A percentile compares a stretch with the other conserved stretches of the same genome.
These are phyloP conservation scores for Phytophthora crassamura DNA, from an alignment of 352 stramenopile genomes.

Conservation along the genomic window DNA sequence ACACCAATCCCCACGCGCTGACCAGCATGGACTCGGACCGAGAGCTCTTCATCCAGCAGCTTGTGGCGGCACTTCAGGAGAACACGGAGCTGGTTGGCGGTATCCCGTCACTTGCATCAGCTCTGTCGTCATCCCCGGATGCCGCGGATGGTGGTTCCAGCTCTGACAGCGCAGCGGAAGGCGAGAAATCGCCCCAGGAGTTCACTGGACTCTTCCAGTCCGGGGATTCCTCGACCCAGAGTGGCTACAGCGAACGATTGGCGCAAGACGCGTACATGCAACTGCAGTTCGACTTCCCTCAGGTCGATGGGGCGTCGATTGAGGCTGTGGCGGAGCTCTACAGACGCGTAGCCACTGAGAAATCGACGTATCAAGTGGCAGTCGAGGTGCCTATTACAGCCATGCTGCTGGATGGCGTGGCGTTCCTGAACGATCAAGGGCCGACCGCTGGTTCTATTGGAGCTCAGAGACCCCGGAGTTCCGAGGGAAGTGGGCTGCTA, in stretches of 20 bases:
- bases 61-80: slow-evolving; percentile 63
- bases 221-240: neutral
- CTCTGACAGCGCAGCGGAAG: slow-evolving; percentile 23
- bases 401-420: slow-evolving; percentile 52
- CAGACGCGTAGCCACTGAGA: slow-evolving; percentile 29
- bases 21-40: slow-evolving; percentile 39
- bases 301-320: slow-evolving; percentile 44
- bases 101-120: slow-evolving; percentile 1
- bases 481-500: slow-evolving; percentile 48
- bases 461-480: slow-evolving; percentile 26
- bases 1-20: neutral
- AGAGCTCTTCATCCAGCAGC: slow-evolving; percentile 59
- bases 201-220: slow-evolving; percentile 33
- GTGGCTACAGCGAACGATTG: slow-evolving; percentile 20
- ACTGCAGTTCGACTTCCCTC: slow-evolving; percentile 69
- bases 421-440: slow-evolving; percentile 50
- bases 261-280: slow-evolving; percentile 46
- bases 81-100: slow-evolving; percentile 36
- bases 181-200: slow-evolving; percentile 21
- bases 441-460: neutral
- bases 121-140: slow-evolving; percentile 2
- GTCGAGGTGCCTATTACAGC: slow-evolving; percentile 40
- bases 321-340: slow-evolving; percentile 54
- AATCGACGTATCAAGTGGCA: slow-evolving; percentile 1
- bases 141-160: slow-evolving; percentile 8